Evolutionary conservation across 306 rosid species (phyloP).

Genomic region (Clitoria ternatea): DNA sequence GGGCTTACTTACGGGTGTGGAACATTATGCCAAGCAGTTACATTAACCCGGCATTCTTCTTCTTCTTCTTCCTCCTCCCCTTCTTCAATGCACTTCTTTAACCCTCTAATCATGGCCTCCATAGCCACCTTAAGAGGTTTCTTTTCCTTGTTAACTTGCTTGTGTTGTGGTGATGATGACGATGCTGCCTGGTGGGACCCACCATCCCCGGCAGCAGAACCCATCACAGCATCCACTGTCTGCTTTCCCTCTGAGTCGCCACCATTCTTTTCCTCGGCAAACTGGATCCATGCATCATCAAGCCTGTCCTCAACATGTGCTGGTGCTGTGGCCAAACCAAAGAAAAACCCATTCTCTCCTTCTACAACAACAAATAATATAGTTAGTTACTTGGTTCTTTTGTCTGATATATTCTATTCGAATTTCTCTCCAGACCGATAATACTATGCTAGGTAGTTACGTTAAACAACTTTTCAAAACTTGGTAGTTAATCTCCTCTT

Average conservation of each 20-base stretch:
- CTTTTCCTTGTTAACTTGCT: conserved; percentile 42
- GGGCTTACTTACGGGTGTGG: conserved; percentile 82
- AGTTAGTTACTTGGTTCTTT: too few species aligned
- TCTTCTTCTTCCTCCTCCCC: conserved; percentile 39
- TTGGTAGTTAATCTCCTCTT: too few species aligned
- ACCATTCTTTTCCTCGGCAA: conserved; percentile 56
- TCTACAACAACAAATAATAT: conserved; percentile 48
- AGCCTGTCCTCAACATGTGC: conserved; percentile 94
- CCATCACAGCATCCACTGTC: conserved; percentile 56
- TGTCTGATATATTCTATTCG: too few species aligned
- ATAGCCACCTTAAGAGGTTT: conserved; percentile 75
- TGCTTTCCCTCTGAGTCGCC: conserved; percentile 27
- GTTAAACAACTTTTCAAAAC: too few species aligned
- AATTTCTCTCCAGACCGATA: too few species aligned
- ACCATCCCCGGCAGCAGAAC: conserved; percentile 75
- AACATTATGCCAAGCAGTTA: conserved; percentile 97
- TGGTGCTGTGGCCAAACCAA: conserved; percentile 93
- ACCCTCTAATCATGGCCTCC: conserved; percentile 95
- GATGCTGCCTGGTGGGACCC: conserved; percentile 58
- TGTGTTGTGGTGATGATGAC: not conserved
- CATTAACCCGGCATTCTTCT: conserved; percentile 47
- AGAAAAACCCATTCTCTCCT: conserved; percentile 63
- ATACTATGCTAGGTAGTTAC: too few species aligned
- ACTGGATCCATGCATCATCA: conserved; percentile 91
- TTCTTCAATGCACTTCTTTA: conserved; percentile 52